Evolutionary conservation across 192 early-diverging fungal species (phyloP).

Genomic region (Backusella macrospora): DNA sequence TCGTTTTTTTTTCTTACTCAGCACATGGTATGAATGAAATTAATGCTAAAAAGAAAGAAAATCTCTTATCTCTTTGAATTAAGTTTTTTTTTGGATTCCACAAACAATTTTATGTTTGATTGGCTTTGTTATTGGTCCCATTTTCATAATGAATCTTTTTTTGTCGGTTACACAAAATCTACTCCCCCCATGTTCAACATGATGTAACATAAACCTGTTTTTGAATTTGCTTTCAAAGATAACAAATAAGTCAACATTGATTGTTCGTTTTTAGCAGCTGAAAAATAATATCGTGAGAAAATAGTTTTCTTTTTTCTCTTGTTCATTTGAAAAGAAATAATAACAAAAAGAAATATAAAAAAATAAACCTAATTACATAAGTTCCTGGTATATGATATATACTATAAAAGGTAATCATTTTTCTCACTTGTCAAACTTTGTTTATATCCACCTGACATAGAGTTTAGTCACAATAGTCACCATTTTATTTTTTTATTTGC

Average conservation of each 20-base stretch:
- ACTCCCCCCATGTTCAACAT: not conserved
- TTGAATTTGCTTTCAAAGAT: conserved; percentile 3
- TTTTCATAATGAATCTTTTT: not conserved
- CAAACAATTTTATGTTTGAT: conserved; percentile 5
- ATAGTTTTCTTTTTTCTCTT: not conserved
- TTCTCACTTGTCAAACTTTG: conserved; percentile 8
- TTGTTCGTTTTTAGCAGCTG: not conserved
- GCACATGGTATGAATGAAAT: not conserved
- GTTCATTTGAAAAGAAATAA: not conserved
- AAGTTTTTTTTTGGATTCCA: conserved; percentile 9
- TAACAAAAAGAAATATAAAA: not conserved
- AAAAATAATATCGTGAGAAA: conserved; percentile 4
- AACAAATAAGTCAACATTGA: conserved; percentile 12
- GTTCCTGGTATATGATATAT: not conserved
- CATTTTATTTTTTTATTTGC: not conserved
- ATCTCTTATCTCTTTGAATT: not conserved
- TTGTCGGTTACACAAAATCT: not conserved
- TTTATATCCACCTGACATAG: not conserved
- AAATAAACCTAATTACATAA: not conserved
- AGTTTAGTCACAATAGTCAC: not conserved
- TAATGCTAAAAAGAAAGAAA: conserved; percentile 7
- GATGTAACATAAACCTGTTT: not conserved
- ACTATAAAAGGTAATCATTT: not conserved
- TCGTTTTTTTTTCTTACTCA: not conserved
- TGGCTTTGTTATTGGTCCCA: conserved; percentile 10